phyloP scores from a whole-genome alignment of 371 early-diverging fungal species.

The Rhizopus stolonifer region DNA sequence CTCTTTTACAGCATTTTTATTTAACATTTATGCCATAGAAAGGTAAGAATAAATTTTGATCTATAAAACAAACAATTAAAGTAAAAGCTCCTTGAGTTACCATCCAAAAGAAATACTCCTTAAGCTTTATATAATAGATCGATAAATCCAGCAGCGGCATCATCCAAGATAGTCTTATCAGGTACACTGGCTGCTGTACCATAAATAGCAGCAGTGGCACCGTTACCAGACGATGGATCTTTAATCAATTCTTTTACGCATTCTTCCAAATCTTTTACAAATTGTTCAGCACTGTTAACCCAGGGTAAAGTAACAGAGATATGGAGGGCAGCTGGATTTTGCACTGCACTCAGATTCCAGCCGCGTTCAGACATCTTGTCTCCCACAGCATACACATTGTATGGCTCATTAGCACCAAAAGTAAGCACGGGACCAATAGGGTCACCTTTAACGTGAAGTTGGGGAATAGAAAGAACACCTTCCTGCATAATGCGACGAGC shows the following conservation, averaged over 20 bases:
- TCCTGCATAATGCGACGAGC: conserved; percentile 71
- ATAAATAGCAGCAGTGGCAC: conserved; percentile 85
- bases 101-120: too few relatives aligned
- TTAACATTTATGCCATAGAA: too few relatives aligned
- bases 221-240: conserved; percentile 69
- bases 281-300: conserved; percentile 68
- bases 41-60: too few relatives aligned
- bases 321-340: conserved; percentile 89
- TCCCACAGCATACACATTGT: conserved; percentile 83
- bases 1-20: too few relatives aligned
- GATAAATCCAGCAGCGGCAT: conserved; percentile 83
- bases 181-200: conserved; percentile 89
- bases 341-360: conserved; percentile 89
- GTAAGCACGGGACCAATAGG: conserved; percentile 87
- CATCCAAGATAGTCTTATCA: conserved; percentile 79
- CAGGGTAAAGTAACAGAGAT: conserved; percentile 87
- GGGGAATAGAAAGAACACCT: conserved; percentile 66
- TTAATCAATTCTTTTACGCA: conserved; percentile 67
- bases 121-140: conserved; percentile 80
- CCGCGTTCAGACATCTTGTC: conserved; percentile 75
- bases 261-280: conserved; percentile 79
- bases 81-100: too few relatives aligned
- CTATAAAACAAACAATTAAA: too few relatives aligned
- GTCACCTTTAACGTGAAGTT: conserved; percentile 81
- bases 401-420: conserved; percentile 66